phyloP scores from a whole-genome alignment of 2,329 filamentous ascomycete species.

The Metarhizium humberi region DNA sequence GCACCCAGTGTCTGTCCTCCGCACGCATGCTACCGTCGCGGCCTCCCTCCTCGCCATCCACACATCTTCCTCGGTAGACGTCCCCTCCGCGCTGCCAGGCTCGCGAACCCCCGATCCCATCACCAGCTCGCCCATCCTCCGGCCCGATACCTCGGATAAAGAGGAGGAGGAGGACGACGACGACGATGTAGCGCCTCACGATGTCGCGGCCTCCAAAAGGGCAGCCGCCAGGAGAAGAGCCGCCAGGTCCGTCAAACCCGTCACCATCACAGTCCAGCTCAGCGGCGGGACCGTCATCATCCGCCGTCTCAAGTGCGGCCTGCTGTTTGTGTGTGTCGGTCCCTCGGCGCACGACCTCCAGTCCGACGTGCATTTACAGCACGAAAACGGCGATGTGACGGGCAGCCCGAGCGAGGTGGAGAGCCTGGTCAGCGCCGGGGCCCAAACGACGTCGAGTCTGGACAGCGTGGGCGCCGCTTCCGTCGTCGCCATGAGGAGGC shows the following conservation, averaged over 20 bases:
- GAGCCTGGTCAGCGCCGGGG: conserved; percentile 36
- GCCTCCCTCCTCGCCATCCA: conserved; percentile 53
- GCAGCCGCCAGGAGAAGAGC: not conserved
- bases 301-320: conserved; percentile 45
- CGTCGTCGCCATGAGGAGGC: conserved; percentile 42
- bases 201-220: conserved; percentile 2
- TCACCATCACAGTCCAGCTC: conserved; percentile 49
- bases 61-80: conserved; percentile 30
- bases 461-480: conserved; percentile 32
- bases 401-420: conserved; percentile 34
- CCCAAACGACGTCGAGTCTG: conserved; percentile 32
- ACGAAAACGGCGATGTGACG: conserved; percentile 21
- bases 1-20: conserved; percentile 45
- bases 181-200: conserved; percentile 2
- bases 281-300: conserved; percentile 50
- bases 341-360: conserved; percentile 23
- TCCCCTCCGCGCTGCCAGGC: conserved; percentile 32
- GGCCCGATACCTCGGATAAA: conserved; percentile 15
- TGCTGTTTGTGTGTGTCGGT: conserved; percentile 54
- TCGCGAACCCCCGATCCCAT: conserved; percentile 19
- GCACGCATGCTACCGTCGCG: conserved; percentile 55
- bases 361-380: conserved; percentile 12
- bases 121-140: conserved; percentile 14
- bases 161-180: conserved; percentile 12
- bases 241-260: conserved; percentile 21